Evolutionary conservation across 2,329 filamentous ascomycete species (phyloP), one percentile per base, ranked within the genome.

Genomic region (Sporothrix humicola): DNA sequence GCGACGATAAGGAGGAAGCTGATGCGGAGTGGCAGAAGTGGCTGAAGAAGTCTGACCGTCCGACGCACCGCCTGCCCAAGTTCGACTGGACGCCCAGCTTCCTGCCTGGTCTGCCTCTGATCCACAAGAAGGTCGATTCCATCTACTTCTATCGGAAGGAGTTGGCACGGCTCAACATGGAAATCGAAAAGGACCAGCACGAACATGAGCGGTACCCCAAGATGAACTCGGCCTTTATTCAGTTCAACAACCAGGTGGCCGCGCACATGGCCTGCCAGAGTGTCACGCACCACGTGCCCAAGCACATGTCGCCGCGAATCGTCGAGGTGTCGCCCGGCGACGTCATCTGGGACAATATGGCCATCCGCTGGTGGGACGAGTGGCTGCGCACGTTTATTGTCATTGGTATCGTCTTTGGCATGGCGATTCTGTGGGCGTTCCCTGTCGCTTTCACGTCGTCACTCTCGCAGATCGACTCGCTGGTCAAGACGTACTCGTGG

Each of bases 201-300:
- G 87, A 96, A 68, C 92, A 93, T 0, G 95, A 98, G 77, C 90
- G 91, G 4, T 98, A 94, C 76, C 95, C 95, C 0, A 83, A 95
- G 65, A 97, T 98, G 94, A 97, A 93, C 79, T 97, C 95, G 0
- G 96, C 96, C 0, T 99, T 99, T 78, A 94, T 99, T 75, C 96
- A 99, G 80, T 99, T 99, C 86, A 97, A 99, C 79, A 92, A 98
- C 79, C 96, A 99, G 80, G 93, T 98, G 1, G 95, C 95, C 6
- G 96, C 96, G 0, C 96, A 99, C 79, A 98, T 99, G 96, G 96
- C 95, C 73, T 98, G 94, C 80, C 96, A 99, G 81, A 91, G 93
- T 66, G 87, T 97, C 63, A 94, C 92, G 54, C 94, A 98, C 80
- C 96, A 99, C 78, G 82, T 97, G 0, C 96, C 96, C 0, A 93